A percentile compares a stretch with the other conserved stretches of the same genome.
These are phyloP conservation scores for Sphenostylis stenocarpa DNA, from an alignment of 306 rosid species.

Conservation along the genomic window DNA sequence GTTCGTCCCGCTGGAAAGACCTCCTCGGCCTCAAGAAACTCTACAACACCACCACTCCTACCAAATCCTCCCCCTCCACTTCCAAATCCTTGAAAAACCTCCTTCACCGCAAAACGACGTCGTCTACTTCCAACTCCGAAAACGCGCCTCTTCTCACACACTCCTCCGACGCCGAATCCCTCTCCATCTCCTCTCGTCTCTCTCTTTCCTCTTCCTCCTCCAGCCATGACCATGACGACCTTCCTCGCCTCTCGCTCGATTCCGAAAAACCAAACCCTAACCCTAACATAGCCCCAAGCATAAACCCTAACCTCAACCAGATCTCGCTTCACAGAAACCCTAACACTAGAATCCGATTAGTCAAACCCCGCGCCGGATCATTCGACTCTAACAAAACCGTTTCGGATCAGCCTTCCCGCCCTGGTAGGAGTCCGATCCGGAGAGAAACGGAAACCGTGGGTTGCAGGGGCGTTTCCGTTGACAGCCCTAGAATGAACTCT, in stretches of 20 bases:
- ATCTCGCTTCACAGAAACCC: not conserved
- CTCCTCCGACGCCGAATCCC: slow-evolving; percentile 57
- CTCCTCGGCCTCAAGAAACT: slow-evolving; percentile 73
- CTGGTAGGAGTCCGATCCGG: slow-evolving; percentile 66
- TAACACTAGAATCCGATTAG: slow-evolving; percentile 50
- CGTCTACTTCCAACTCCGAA: slow-evolving; percentile 42
- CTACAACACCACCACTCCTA: slow-evolving; percentile 34
- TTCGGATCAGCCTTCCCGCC: slow-evolving; percentile 7
- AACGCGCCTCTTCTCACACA: slow-evolving; percentile 30
- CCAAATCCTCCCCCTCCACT: slow-evolving; percentile 36
- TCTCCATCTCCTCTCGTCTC: slow-evolving; percentile 79
- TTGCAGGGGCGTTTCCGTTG: slow-evolving; percentile 84
- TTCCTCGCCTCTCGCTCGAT: slow-evolving; percentile 72
- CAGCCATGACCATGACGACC: slow-evolving; percentile 88
- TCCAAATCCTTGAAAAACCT: slow-evolving; percentile 60
- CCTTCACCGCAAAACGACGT: slow-evolving; percentile 63
- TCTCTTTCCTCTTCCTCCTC: slow-evolving; percentile 93
- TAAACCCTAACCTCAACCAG: slow-evolving; percentile 16
- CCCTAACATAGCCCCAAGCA: not conserved
- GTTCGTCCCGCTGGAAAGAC: slow-evolving; percentile 94
- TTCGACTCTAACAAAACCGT: slow-evolving; percentile 32
- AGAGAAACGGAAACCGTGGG: slow-evolving; percentile 34
- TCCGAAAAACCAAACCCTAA: slow-evolving; percentile 55
- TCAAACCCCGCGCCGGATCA: slow-evolving; percentile 46
- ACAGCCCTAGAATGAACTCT: slow-evolving; percentile 91